Percentiles rank a stretch among this genome's conserved stretches.
These are phyloP conservation scores for Globisporangium camurandrum DNA, from an alignment of 352 stramenopile species.

Conservation along the genomic window DNA sequence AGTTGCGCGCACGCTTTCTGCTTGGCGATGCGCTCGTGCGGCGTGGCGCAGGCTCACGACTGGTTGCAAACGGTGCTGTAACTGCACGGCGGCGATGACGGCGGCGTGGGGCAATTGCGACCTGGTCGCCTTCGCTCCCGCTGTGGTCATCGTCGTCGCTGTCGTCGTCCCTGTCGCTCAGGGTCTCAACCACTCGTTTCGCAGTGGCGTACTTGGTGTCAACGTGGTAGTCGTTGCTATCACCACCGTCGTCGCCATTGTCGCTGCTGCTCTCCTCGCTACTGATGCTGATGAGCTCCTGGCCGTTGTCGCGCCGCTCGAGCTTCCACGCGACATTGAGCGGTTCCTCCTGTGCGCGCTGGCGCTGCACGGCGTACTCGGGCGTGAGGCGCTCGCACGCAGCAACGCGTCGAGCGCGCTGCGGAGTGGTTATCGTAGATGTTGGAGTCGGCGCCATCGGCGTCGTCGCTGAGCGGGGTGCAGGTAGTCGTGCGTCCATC, in stretches of 20 bases:
- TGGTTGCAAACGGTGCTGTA: not conserved
- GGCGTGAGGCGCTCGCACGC: constrained; percentile 18
- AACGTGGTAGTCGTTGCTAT: not conserved
- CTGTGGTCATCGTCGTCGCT: too few relatives aligned
- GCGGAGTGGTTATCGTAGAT: not conserved
- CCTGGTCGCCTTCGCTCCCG: too few relatives aligned
- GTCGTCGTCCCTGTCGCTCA: not conserved
- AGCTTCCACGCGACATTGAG: constrained; percentile 72
- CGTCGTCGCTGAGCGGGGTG: not conserved
- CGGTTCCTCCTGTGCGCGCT: constrained; percentile 71
- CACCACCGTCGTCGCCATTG: not conserved
- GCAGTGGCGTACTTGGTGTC: constrained; percentile 30
- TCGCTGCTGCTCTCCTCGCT: constrained; percentile 26
- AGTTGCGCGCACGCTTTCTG: constrained; percentile 3
- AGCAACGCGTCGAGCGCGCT: constrained; percentile 2
- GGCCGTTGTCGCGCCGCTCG: constrained; percentile 36
- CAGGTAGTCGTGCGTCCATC: too few relatives aligned
- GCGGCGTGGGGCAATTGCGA: not conserved
- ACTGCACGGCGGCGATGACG: not conserved
- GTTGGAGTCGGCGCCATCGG: not conserved
- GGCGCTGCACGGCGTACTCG: constrained; percentile 50
- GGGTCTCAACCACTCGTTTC: too few relatives aligned
- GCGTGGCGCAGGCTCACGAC: not conserved
- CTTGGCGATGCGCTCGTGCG: not conserved
- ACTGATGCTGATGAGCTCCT: constrained; percentile 50